Evolutionary conservation across 441 rosid species (phyloP).

Genomic region (Biscutella laevigata): DNA sequence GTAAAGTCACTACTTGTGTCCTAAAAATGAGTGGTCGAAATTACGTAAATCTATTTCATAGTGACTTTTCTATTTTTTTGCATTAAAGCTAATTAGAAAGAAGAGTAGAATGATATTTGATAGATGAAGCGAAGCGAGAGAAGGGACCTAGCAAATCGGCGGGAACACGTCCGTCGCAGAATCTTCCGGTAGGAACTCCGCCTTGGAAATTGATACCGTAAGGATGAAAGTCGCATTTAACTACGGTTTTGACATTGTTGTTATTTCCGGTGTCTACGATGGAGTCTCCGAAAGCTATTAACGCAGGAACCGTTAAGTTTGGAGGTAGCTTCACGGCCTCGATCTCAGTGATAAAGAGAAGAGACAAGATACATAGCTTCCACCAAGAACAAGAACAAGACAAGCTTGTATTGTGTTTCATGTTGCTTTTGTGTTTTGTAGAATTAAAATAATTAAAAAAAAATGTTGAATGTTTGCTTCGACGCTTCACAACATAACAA

Average conservation of each 20-base stretch:
- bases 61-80: neutral
- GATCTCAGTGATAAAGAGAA: slow-evolving; percentile 7
- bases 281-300: slow-evolving; percentile 50
- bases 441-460: neutral
- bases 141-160: slow-evolving; percentile 38
- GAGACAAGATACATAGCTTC: slow-evolving; percentile 14
- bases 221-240: slow-evolving; percentile 41
- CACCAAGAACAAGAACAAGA: slow-evolving; percentile 9
- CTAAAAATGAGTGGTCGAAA: neutral
- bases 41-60: neutral
- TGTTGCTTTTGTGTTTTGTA: neutral
- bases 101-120: too few species aligned
- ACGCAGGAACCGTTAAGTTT: slow-evolving; percentile 32
- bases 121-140: too few species aligned
- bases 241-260: slow-evolving; percentile 33
- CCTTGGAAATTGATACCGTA: slow-evolving; percentile 41
- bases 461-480: neutral
- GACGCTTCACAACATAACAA: slow-evolving; percentile 3
- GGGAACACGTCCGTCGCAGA: slow-evolving; percentile 42
- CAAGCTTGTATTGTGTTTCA: slow-evolving; percentile 16
- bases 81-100: neutral
- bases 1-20: neutral
- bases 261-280: slow-evolving; percentile 46
- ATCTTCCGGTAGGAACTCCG: slow-evolving; percentile 47
- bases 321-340: slow-evolving; percentile 22